phyloP scores from a whole-genome alignment of 495 filamentous ascomycete species.

The Aspergillus heteromorphus region DNA sequence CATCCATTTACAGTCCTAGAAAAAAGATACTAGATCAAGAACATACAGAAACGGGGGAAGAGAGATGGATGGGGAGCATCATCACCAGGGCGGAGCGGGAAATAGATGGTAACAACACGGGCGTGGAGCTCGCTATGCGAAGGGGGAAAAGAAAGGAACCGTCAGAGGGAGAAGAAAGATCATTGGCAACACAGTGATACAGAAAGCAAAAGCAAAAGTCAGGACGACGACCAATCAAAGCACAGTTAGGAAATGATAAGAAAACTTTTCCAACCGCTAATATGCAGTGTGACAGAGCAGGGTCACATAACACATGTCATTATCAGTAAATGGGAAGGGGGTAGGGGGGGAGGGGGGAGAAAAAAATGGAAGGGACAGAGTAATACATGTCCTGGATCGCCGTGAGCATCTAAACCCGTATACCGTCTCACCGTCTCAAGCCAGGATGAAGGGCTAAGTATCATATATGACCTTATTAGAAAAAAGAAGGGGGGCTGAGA shows the following conservation, averaged over 20 bases:
- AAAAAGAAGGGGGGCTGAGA: slow-evolving; percentile 6
- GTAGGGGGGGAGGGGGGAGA: neutral
- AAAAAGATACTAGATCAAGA: neutral
- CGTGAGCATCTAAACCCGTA: slow-evolving; percentile 12
- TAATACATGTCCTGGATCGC: slow-evolving; percentile 39
- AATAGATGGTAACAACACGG: slow-evolving; percentile 15
- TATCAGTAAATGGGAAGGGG: slow-evolving; percentile 30
- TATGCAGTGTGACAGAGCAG: slow-evolving; percentile 39
- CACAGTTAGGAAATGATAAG: slow-evolving; percentile 33
- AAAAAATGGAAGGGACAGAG: too few species aligned
- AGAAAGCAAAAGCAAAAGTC: slow-evolving; percentile 19
- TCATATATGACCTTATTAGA: slow-evolving; percentile 1
- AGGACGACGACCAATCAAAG: slow-evolving; percentile 19
- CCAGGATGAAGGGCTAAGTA: slow-evolving; percentile 20
- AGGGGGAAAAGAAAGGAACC: slow-evolving; percentile 8
- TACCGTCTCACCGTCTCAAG: slow-evolving; percentile 11
- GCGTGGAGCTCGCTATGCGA: slow-evolving; percentile 26
- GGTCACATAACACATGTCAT: slow-evolving; percentile 49
- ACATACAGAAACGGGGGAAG: neutral
- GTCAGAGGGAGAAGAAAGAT: slow-evolving; percentile 7
- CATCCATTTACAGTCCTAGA: neutral
- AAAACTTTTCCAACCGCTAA: slow-evolving; percentile 48
- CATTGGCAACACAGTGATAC: slow-evolving; percentile 16
- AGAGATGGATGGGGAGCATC: neutral
- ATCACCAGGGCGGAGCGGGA: slow-evolving; percentile 7